These are phyloP conservation scores for Chytriomyces hyalinus DNA, from an alignment of 192 early-diverging fungal species.

Conservation along the genomic window DNA sequence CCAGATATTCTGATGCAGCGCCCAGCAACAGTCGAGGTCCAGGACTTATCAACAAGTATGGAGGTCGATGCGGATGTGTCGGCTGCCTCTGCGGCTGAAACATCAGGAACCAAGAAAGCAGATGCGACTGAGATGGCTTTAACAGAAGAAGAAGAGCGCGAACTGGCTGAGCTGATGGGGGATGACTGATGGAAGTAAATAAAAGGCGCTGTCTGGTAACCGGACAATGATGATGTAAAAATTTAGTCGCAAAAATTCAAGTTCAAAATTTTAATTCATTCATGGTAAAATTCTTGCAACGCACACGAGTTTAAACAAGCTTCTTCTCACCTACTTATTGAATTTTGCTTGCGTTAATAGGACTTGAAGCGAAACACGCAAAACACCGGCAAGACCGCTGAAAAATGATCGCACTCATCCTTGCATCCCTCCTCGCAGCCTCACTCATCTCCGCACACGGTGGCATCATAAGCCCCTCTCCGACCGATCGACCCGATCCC, in stretches of 20 bases:
- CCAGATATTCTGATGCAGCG: constrained; percentile 4
- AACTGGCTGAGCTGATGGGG: constrained; percentile 85
- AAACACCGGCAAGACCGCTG: no score
- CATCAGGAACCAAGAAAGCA: constrained; percentile 1
- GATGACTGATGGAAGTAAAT: constrained; percentile 34
- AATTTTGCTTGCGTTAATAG: no score
- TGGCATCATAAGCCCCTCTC: constrained; percentile 1
- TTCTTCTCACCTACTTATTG: no score
- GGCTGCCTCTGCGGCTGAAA: constrained; percentile 18
- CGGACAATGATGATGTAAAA: no score
- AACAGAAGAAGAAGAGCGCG: constrained; percentile 90
- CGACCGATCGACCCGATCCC: neutral
- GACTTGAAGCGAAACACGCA: no score
- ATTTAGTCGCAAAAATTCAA: no score
- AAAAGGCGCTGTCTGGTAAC: neutral
- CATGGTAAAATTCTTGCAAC: no score
- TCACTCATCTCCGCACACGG: constrained; percentile 3
- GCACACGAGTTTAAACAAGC: no score
- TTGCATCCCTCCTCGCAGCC: neutral
- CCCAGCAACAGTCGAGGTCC: constrained; percentile 29
- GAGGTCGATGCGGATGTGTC: constrained; percentile 16
- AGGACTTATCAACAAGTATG: constrained; percentile 20
- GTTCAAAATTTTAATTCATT: no score
- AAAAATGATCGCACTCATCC: neutral
- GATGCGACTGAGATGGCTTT: constrained; percentile 40